Conservation (phyloP, 257 asterid genomes). For the Catharanthus roseus region DNA sequence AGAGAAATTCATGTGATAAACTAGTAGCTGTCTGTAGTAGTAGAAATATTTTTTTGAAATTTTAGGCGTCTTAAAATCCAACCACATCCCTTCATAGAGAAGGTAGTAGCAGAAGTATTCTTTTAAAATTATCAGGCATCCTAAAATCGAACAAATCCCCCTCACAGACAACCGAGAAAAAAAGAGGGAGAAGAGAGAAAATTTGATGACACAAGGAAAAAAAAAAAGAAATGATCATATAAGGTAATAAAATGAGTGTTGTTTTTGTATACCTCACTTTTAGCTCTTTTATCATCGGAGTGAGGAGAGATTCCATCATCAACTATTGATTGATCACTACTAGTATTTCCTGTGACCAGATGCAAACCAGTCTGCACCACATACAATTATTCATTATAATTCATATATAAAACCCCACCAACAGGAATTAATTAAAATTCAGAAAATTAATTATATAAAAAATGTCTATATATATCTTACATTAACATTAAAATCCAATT, state of each 20-base stretch:
- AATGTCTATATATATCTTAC: conserved; percentile 45
- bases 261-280: conserved; percentile 62
- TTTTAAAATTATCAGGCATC: no score
- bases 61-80: no score
- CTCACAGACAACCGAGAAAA: no score
- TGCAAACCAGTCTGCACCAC: conserved; percentile 67
- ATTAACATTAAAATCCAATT: conserved; percentile 54
- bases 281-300: conserved; percentile 43
- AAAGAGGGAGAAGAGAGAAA: no score
- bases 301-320: conserved; percentile 45
- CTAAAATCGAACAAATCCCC: no score
- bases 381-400: not conserved
- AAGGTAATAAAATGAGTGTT: not conserved
- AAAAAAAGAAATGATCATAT: not conserved
- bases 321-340: conserved; percentile 54
- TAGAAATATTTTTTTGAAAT: no score
- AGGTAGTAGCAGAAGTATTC: no score
- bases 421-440: not conserved
- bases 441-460: not conserved
- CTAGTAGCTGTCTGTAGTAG: no score
- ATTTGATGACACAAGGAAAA: not conserved
- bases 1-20: no score
- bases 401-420: no score
- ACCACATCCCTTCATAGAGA: no score
- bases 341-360: conserved; percentile 58